A percentile compares a stretch with the other conserved stretches of the same genome.
phyloP scores from a whole-genome alignment of 352 stramenopile species.

The Pythium periplocum region DNA sequence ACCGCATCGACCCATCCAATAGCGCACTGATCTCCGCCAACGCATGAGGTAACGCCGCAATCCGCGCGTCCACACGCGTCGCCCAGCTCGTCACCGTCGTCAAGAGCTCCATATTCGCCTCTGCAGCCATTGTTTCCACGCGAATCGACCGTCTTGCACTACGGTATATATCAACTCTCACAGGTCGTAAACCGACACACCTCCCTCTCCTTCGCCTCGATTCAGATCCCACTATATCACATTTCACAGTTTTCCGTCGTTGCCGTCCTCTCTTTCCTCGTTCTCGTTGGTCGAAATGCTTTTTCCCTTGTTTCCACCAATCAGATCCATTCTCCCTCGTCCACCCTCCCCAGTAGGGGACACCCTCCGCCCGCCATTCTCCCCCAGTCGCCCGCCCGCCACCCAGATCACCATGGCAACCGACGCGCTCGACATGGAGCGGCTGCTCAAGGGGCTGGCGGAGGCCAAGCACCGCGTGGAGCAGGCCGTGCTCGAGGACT shows the following conservation, averaged over 20 bases:
- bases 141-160: no score
- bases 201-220: no score
- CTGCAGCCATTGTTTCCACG: no score
- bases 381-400: neutral
- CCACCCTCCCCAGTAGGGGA: neutral
- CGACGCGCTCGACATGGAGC: constrained; percentile 20
- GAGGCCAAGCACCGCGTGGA: constrained; percentile 76
- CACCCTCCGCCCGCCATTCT: neutral
- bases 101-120: no score
- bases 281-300: neutral
- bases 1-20: no score
- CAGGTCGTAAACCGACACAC: no score
- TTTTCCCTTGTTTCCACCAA: neutral
- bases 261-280: neutral
- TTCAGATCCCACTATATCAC: no score
- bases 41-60: no score
- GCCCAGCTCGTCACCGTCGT: no score
- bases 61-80: no score
- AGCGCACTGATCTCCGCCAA: no score
- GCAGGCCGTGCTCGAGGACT: constrained; percentile 63
- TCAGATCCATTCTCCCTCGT: neutral
- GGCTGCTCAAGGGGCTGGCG: constrained; percentile 57
- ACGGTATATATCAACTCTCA: no score
- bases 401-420: constrained; percentile 1
- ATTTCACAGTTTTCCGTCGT: neutral